Conservation (phyloP, 176 grass and related monocot species). For the Phoenix roebelenii region DNA sequence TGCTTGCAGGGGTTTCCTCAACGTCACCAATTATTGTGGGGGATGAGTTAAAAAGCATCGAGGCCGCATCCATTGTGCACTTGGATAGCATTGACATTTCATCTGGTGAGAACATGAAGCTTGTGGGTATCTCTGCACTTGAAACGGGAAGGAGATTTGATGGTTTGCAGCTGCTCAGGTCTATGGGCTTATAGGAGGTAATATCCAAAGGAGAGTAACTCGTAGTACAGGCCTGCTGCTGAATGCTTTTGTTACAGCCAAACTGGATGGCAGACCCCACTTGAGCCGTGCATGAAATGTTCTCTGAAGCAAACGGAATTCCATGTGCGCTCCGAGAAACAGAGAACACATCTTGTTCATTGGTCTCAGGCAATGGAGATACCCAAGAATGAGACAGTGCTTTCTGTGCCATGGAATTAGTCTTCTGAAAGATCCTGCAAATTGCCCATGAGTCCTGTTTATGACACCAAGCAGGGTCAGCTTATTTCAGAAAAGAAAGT, state of each 20-base stretch:
- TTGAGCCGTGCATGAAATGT: slow-evolving; percentile 36
- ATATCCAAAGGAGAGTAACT: slow-evolving; percentile 26
- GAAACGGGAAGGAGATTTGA: slow-evolving; percentile 2
- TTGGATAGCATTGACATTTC: slow-evolving; percentile 20
- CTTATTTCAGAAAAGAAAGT: no score
- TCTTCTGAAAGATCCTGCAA: slow-evolving; percentile 98
- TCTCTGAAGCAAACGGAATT: slow-evolving; percentile 39
- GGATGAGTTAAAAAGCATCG: slow-evolving; percentile 60
- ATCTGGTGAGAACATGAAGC: slow-evolving; percentile 24
- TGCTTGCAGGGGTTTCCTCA: slow-evolving; percentile 32
- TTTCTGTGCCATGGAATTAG: slow-evolving; percentile 64
- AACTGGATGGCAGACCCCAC: slow-evolving; percentile 35
- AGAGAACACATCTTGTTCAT: slow-evolving; percentile 28
- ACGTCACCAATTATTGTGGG: slow-evolving; percentile 22
- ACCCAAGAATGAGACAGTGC: slow-evolving; percentile 73
- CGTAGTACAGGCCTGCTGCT: slow-evolving; percentile 5
- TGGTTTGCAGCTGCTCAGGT: slow-evolving; percentile 33
- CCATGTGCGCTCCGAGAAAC: slow-evolving; percentile 17
- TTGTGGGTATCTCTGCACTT: slow-evolving; percentile 7
- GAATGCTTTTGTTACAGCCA: slow-evolving; percentile 27
- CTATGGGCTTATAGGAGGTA: slow-evolving; percentile 32
- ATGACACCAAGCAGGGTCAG: slow-evolving; percentile 10
- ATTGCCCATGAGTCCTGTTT: slow-evolving; percentile 93
- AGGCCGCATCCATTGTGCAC: slow-evolving; percentile 47
- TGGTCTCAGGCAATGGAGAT: slow-evolving; percentile 34